Evolutionary conservation across 2,329 filamentous ascomycete species (phyloP).

Genomic region (Arthrobotrys sphaeroides): DNA sequence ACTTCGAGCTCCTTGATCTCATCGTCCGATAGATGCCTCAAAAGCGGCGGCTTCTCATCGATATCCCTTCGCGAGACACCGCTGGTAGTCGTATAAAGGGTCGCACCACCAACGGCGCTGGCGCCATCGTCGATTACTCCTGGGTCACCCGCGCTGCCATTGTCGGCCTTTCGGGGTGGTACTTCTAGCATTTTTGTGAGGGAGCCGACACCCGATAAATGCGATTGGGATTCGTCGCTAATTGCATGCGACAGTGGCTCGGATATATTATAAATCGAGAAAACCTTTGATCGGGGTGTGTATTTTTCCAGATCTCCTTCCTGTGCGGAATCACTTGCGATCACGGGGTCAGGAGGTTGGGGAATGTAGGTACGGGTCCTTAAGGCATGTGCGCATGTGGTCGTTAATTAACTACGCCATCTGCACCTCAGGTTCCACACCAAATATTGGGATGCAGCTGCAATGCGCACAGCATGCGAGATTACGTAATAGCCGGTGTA

Average conservation of each 20-base stretch:
- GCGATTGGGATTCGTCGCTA: background rate
- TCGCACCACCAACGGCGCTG: slow-evolving; percentile 4
- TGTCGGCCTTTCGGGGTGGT: slow-evolving; percentile 32
- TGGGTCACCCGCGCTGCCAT: slow-evolving; percentile 77
- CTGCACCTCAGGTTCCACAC: too few relatives aligned
- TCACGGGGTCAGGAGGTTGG: background rate
- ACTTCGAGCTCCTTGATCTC: slow-evolving; percentile 68
- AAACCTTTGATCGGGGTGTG: too few relatives aligned
- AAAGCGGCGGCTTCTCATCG: slow-evolving; percentile 58
- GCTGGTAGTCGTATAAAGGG: slow-evolving; percentile 15
- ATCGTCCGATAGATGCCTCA: slow-evolving; percentile 65
- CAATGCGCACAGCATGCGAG: too few relatives aligned
- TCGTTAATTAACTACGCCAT: too few relatives aligned
- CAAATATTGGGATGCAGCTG: too few relatives aligned
- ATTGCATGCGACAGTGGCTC: too few relatives aligned
- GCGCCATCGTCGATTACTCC: slow-evolving; percentile 69
- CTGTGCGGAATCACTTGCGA: background rate
- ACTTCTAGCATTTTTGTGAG: slow-evolving; percentile 23
- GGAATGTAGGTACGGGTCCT: background rate
- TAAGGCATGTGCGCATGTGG: slow-evolving; percentile 13
- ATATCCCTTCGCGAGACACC: slow-evolving; percentile 13
- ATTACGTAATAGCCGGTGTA: too few relatives aligned
- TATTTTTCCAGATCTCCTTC: too few relatives aligned
- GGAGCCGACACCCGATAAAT: background rate
- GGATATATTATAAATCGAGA: too few relatives aligned